phyloP scores from a whole-genome alignment of 1,139 yeast genomes.

The Kodamaea derodonti region DNA sequence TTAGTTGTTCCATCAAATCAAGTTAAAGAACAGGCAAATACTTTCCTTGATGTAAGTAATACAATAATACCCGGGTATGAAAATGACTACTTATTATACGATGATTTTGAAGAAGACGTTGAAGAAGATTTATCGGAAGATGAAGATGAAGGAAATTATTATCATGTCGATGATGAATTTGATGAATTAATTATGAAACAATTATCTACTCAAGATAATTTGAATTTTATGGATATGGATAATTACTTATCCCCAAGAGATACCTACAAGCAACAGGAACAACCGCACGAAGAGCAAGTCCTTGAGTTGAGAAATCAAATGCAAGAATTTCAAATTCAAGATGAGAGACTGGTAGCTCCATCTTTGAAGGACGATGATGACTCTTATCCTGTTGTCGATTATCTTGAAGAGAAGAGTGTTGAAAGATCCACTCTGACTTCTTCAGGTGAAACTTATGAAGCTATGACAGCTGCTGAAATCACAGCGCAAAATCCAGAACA shows the following conservation, averaged over 20 bases:
- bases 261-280: constrained; percentile 1
- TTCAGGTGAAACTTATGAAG: neutral
- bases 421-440: neutral
- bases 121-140: constrained; percentile 53
- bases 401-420: neutral
- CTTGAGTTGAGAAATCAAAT: constrained; percentile 9
- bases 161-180: constrained; percentile 33
- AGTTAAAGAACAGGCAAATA: constrained; percentile 7
- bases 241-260: constrained; percentile 10
- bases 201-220: constrained; percentile 8
- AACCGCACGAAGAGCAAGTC: constrained; percentile 5
- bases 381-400: neutral
- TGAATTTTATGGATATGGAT: constrained; percentile 14
- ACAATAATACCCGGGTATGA: constrained; percentile 31
- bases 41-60: constrained; percentile 6
- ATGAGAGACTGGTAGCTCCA: neutral
- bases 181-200: constrained; percentile 28
- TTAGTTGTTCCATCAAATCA: constrained; percentile 23
- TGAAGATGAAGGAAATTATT: constrained; percentile 32
- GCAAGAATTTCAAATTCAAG: constrained; percentile 8
- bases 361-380: neutral
- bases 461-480: constrained; percentile 14
- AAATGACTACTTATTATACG: constrained; percentile 32
- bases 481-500: constrained; percentile 31
- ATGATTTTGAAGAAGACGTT: constrained; percentile 32